Conservation (phyloP, 192 early-diverging fungal genomes). For the Gamsiella multidivaricata region DNA sequence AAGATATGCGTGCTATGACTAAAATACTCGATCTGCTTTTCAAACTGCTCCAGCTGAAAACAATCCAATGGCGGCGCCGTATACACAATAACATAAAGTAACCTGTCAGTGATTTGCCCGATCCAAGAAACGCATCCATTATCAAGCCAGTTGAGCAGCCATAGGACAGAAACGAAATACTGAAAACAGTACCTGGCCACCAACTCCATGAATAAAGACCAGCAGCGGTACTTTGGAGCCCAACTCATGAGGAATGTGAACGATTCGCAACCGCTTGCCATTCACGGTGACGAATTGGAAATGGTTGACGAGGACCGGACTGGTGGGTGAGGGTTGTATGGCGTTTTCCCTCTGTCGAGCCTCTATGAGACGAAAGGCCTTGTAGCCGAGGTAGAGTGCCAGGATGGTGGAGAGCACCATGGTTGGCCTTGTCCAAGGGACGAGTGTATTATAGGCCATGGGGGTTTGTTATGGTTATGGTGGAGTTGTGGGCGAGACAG, state of each 20-base stretch:
- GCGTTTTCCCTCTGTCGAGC: neutral
- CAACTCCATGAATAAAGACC: slow-evolving; percentile 69
- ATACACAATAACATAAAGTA: slow-evolving; percentile 9
- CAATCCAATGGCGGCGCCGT: no score
- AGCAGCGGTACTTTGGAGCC: slow-evolving; percentile 65
- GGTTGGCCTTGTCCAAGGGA: slow-evolving; percentile 15
- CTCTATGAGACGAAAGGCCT: slow-evolving; percentile 13
- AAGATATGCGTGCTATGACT: slow-evolving; percentile 61
- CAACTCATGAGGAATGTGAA: slow-evolving; percentile 65
- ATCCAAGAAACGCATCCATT: neutral
- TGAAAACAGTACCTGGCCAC: slow-evolving; percentile 63
- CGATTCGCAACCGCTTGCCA: slow-evolving; percentile 59
- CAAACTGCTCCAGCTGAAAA: slow-evolving; percentile 62
- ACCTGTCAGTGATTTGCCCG: neutral
- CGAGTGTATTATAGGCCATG: no score
- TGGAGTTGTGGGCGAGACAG: no score
- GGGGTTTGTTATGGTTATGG: no score
- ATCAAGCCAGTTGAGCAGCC: no score
- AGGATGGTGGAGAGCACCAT: slow-evolving; percentile 28
- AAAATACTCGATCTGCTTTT: slow-evolving; percentile 67
- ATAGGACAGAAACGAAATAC: neutral
- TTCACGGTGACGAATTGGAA: slow-evolving; percentile 62
- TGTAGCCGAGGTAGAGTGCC: slow-evolving; percentile 37
- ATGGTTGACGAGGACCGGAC: slow-evolving; percentile 46
- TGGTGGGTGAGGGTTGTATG: slow-evolving; percentile 26